Evolutionary conservation across 306 rosid species (phyloP).

Genomic region (Prunus kanzakura): DNA sequence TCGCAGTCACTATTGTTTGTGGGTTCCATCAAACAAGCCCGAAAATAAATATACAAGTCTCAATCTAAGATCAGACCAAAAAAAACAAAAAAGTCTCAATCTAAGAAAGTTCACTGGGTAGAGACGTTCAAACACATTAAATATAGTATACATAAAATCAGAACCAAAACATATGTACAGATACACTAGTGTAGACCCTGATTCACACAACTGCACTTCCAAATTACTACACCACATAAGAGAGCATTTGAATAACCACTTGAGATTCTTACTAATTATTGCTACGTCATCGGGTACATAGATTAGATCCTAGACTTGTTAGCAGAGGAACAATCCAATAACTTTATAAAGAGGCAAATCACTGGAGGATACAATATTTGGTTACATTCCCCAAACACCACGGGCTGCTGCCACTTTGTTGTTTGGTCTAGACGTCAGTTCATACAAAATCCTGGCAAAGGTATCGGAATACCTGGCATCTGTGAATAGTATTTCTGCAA

Average conservation of each 20-base stretch:
- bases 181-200: neutral
- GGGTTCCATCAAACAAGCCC: neutral
- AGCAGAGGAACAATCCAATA: constrained; percentile 12
- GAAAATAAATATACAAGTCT: neutral
- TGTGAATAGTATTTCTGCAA: constrained; percentile 84
- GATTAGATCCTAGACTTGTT: constrained; percentile 24
- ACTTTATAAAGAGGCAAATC: constrained; percentile 5
- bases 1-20: neutral
- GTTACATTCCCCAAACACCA: constrained; percentile 98
- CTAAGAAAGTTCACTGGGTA: neutral
- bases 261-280: neutral
- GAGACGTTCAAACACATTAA: neutral
- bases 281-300: constrained; percentile 19
- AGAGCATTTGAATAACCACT: neutral
- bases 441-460: constrained; percentile 88
- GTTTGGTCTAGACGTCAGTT: constrained; percentile 85
- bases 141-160: neutral
- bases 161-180: neutral
- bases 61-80: neutral
- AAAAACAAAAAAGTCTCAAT: neutral
- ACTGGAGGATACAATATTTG: neutral
- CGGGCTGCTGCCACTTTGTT: constrained; percentile 78
- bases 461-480: constrained; percentile 80
- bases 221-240: neutral
- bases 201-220: neutral